Evolutionary conservation across 2,329 filamentous ascomycete genomes (phyloP).

Genomic region (Diaporthe longicolla): DNA sequence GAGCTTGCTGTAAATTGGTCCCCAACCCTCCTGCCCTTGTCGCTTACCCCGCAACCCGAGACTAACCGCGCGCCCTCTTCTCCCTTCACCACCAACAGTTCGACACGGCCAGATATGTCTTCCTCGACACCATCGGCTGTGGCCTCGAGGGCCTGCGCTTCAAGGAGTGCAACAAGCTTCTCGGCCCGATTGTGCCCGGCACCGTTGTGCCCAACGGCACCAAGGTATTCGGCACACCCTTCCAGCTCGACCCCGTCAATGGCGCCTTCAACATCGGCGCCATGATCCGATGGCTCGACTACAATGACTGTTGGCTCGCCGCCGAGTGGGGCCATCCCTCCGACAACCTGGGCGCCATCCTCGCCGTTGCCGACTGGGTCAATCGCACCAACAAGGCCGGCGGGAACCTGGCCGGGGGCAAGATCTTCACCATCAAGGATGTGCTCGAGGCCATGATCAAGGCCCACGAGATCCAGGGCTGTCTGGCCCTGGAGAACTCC

Average conservation of each 20-base stretch:
- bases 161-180: conserved; percentile 94
- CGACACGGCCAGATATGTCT: conserved; percentile 96
- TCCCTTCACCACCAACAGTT: conserved; percentile 67
- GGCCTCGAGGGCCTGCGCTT: conserved; percentile 96
- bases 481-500: conserved; percentile 95
- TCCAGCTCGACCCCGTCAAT: conserved; percentile 94
- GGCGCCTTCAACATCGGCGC: conserved; percentile 99
- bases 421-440: conserved; percentile 89
- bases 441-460: conserved; percentile 98
- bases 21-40: background rate
- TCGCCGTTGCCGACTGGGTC: conserved; percentile 97
- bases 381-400: conserved; percentile 86
- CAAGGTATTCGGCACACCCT: conserved; percentile 91
- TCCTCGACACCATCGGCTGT: conserved; percentile 96
- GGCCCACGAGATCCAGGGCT: conserved; percentile 98
- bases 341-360: conserved; percentile 96
- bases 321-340: conserved; percentile 99
- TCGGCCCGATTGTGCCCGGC: conserved; percentile 91
- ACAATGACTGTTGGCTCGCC: conserved; percentile 99
- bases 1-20: conserved; percentile 81
- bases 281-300: conserved; percentile 99
- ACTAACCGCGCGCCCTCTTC: conserved; percentile 44
- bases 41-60: conserved; percentile 40
- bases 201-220: conserved; percentile 93
- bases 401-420: conserved; percentile 87